phyloP scores from a whole-genome alignment of 1,139 yeast genomes.

The Zygosaccharomyces sapae region DNA sequence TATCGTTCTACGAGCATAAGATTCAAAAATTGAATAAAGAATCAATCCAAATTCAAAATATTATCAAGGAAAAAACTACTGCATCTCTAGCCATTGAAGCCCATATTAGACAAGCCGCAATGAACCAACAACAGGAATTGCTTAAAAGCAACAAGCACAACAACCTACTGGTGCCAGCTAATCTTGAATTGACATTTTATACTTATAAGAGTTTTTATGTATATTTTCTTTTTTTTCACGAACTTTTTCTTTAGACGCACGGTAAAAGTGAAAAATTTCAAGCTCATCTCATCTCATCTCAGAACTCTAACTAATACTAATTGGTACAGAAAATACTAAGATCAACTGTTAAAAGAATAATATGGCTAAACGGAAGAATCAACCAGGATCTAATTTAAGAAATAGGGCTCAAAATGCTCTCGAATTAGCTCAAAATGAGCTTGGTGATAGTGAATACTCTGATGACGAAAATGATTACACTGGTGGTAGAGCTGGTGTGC shows the following conservation, averaged over 20 bases:
- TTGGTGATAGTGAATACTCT: conserved; percentile 37
- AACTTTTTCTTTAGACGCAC: neutral
- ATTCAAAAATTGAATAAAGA: conserved; percentile 70
- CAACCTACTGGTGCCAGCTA: conserved; percentile 6
- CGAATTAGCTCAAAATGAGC: conserved; percentile 45
- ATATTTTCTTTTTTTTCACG: neutral
- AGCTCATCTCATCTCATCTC: conserved; percentile 1
- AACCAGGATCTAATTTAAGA: conserved; percentile 33
- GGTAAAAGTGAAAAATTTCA: conserved; percentile 1
- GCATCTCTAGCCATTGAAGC: conserved; percentile 33
- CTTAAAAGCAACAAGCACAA: conserved; percentile 13
- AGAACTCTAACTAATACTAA: too few relatives aligned
- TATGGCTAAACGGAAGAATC: conserved; percentile 36
- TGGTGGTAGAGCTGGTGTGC: conserved; percentile 36
- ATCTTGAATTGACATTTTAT: neutral
- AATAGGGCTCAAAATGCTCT: conserved; percentile 46
- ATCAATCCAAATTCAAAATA: conserved; percentile 65
- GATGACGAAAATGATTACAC: conserved; percentile 35
- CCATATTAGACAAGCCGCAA: conserved; percentile 32
- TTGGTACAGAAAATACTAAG: neutral
- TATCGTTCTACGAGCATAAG: conserved; percentile 68
- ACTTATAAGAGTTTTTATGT: neutral
- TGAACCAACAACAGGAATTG: conserved; percentile 25
- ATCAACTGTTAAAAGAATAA: neutral
- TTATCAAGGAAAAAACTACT: conserved; percentile 57